Base-by-base conservation (phyloP, 352 stramenopile genomes). In the Pythium rishiriense region DNA sequence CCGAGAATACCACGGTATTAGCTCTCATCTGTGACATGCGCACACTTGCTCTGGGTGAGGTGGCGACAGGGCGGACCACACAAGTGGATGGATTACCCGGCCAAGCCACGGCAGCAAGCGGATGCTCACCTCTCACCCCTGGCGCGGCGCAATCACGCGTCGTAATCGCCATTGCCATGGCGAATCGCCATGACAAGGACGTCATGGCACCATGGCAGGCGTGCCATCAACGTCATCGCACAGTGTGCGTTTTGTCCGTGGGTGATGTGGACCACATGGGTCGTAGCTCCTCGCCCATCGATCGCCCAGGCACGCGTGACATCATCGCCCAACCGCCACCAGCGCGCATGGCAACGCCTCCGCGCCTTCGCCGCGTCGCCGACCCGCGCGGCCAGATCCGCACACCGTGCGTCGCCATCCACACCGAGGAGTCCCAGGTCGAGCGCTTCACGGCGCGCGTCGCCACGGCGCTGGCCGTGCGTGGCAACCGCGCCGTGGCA, bases 341-440 rank as follows among this genome's bases (percentile, higher is more conserved):
- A 9, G 10, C 17, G 33, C 10, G 33, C 25, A 59, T 59, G 37
- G 25, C 39, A 22, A 59, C 52, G 24, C 24, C 49, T 12, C 35
- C 26, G 28, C 37, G 35, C 24, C 24, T 50, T 29, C 37, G 22
- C 24, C 52, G 39, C 52, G 33, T 57, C 22, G 28, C 22, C 17
- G 31, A 12, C 5, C 49, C 49, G 25, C 19, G 19, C 14, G 7
- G 25, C 33, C 11, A 24, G 17, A 35, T 66, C 21, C 8, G 41
- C 24, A 33, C 57, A 49, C 65, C 58, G 8, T 69, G 62, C 35
- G 64, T 74, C 7, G 68, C 62, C 10, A 49, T 78, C 54, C 71
- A 78, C 62, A 60, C 60, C 0, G 71, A 75, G 50, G 68, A 64
- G 1, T 68, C 71, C 21, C 71, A 78, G 51, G 51, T 75, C 14